phyloP scores from a whole-genome alignment of 257 asterid genomes.

The Agastache rugosa region DNA sequence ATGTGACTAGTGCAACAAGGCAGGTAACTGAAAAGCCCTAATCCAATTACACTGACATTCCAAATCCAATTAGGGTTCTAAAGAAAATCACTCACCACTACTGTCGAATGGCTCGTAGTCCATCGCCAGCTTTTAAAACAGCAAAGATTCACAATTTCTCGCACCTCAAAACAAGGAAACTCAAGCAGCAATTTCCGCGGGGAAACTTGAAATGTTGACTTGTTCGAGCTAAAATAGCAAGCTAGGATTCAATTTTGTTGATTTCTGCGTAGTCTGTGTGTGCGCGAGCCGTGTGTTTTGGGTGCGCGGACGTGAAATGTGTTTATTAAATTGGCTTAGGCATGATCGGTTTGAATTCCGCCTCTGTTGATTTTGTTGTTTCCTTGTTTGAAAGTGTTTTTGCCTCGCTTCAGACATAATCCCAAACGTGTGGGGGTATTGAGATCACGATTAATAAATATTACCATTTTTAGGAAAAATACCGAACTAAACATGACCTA shows the following conservation, averaged over 20 bases:
- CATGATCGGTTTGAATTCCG: constrained; percentile 55
- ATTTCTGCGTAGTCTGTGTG: constrained; percentile 34
- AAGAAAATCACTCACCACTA: constrained; percentile 61
- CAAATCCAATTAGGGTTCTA: constrained; percentile 24
- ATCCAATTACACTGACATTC: constrained; percentile 31
- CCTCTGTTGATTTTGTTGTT: constrained; percentile 35
- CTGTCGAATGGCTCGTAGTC: constrained; percentile 69
- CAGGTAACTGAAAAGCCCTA: constrained; percentile 33
- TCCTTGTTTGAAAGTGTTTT: constrained; percentile 36
- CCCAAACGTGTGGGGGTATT: constrained; percentile 46
- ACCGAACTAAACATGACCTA: too few relatives aligned
- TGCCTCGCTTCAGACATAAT: constrained; percentile 29
- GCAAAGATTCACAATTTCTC: constrained; percentile 37
- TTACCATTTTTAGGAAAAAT: too few relatives aligned
- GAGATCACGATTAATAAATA: too few relatives aligned
- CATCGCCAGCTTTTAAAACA: constrained; percentile 59
- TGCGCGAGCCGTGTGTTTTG: constrained; percentile 20
- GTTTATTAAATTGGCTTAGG: constrained; percentile 43
- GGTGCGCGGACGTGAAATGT: constrained; percentile 64
- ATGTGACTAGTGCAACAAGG: constrained; percentile 36
- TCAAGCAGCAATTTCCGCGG: constrained; percentile 24
- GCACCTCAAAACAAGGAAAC: constrained; percentile 34
- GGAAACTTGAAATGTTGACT: constrained; percentile 21
- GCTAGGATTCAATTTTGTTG: constrained; percentile 39
- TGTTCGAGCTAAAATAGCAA: constrained; percentile 30